Percentiles rank a stretch among this genome's conserved stretches.
These are phyloP conservation scores for Paraconiothyrium brasiliense DNA, from an alignment of 2,329 filamentous ascomycete species.

Conservation along the genomic window DNA sequence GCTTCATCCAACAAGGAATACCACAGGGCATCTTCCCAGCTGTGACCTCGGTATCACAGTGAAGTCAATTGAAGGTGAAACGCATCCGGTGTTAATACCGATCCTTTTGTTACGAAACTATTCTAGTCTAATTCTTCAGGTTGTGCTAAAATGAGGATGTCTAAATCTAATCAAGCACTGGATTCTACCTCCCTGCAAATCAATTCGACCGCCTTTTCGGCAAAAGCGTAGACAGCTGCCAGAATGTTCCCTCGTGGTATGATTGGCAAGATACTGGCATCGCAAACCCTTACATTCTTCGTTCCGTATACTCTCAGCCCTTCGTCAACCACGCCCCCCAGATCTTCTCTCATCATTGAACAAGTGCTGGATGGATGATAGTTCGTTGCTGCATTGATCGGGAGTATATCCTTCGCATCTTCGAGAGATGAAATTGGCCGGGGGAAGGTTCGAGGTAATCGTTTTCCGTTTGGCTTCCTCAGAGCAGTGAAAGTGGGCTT, in stretches of 20 bases:
- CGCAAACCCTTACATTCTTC: constrained; percentile 36
- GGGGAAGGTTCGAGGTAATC: constrained; percentile 27
- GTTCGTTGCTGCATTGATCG: constrained; percentile 27
- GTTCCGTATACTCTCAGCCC: constrained; percentile 41
- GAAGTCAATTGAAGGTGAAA: too few relatives aligned
- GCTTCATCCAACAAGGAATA: too few relatives aligned
- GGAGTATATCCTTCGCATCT: constrained; percentile 26
- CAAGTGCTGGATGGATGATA: constrained; percentile 47
- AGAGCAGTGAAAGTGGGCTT: constrained; percentile 20
- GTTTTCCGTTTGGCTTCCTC: constrained; percentile 19
- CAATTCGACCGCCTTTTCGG: constrained; percentile 37
- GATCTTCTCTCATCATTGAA: constrained; percentile 40
- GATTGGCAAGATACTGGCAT: constrained; percentile 40
- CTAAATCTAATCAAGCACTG: background rate
- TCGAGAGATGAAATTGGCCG: constrained; percentile 21
- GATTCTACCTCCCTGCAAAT: background rate
- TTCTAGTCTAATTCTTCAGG: too few relatives aligned
- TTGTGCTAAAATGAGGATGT: background rate
- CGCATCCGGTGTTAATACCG: too few relatives aligned
- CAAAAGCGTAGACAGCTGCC: constrained; percentile 37
- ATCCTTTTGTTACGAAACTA: too few relatives aligned
- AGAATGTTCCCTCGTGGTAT: constrained; percentile 32
- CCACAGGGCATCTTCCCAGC: too few relatives aligned
- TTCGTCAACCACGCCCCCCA: constrained; percentile 44
- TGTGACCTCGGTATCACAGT: too few relatives aligned